Percentiles rank a stretch among this genome's conserved stretches.
Evolutionary conservation across 805 yeast genomes (phyloP).

Genomic region (Wickerhamomyces ciferrii): DNA sequence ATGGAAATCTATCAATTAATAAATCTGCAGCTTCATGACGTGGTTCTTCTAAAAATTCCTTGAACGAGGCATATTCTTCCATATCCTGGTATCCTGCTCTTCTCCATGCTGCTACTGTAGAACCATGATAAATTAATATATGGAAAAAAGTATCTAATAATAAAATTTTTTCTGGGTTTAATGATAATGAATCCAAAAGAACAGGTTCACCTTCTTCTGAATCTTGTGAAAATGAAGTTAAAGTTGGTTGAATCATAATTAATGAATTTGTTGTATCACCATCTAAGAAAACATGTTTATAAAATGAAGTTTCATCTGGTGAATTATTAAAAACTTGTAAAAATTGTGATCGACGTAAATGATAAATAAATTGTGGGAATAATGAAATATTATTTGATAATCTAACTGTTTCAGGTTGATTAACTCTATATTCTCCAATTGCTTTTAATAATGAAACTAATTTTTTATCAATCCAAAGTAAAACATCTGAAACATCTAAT

Average conservation of each 20-base stretch:
- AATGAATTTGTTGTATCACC: slow-evolving; percentile 59
- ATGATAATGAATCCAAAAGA: slow-evolving; percentile 56
- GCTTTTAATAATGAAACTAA: slow-evolving; percentile 41
- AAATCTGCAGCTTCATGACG: slow-evolving; percentile 61
- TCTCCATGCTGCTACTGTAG: slow-evolving; percentile 62
- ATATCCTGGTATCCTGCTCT: slow-evolving; percentile 56
- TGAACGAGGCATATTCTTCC: slow-evolving; percentile 55
- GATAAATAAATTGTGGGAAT: slow-evolving; percentile 65
- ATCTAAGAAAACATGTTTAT: slow-evolving; percentile 54
- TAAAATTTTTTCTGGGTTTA: slow-evolving; percentile 50
- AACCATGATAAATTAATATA: slow-evolving; percentile 62
- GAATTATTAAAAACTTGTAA: slow-evolving; percentile 64
- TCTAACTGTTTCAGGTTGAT: slow-evolving; percentile 42
- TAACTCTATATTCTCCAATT: slow-evolving; percentile 43
- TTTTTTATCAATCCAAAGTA: slow-evolving; percentile 44
- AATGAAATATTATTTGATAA: slow-evolving; percentile 44
- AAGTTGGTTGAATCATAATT: slow-evolving; percentile 67
- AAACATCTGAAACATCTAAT: slow-evolving; percentile 32
- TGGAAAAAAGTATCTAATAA: slow-evolving; percentile 68
- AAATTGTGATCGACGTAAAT: slow-evolving; percentile 61
- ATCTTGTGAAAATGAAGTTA: slow-evolving; percentile 45
- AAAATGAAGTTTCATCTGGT: slow-evolving; percentile 67
- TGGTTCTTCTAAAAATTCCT: slow-evolving; percentile 55
- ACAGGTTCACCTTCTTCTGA: slow-evolving; percentile 55
- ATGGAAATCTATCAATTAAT: slow-evolving; percentile 61